Evolutionary conservation across 2,329 filamentous ascomycete genomes (phyloP), one percentile per base, ranked within the genome.

Genomic region (Fusarium torreyae): DNA sequence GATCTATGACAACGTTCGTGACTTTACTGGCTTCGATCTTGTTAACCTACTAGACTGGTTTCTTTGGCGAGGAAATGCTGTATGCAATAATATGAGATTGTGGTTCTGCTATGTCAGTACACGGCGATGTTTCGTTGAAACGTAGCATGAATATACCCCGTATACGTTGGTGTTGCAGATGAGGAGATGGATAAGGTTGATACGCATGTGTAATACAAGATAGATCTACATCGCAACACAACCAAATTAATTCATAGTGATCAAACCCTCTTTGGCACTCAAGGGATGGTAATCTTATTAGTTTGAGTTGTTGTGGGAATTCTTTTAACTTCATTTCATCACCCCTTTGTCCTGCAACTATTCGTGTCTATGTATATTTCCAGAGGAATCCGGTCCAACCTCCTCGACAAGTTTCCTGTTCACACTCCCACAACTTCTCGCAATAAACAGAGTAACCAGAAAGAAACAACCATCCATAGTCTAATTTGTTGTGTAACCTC

Each of bases 401-500:
- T 36, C 31, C 36, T 53, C 59, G 39, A 58, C 46, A 57, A 57
- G 56, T 57, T 63, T 67, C 56, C 69, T 68, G 54, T 67, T 58
- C 61, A 67, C 68, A 54, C 55, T 62, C 63, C 49, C 63, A 66
- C 48, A 62, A 63, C 57, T 58, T 69, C 49, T 63, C 43, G 55
- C 61, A 61, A 71, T 70, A 71, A 76, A 68, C 31, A 66, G 56
- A 73, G 64, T 67, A 75, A 67, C 70, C 68, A 72, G 66, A 75
- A 73, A 63, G 66, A 70, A 73, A 68, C 57, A 74, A 72, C 67
- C 70, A 56, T 71, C 72, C 72, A 49, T 73, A 75, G 72, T 78
- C 76, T 78, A 78, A 72, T 75, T 71, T 76, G 67, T 49, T 68
- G 68, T 72, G 68, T 66, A 68, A 60, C 46, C 53, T 71, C 68